Evolutionary conservation across 352 stramenopile species (phyloP), one percentile per base, ranked within the genome.

Genomic region (Pythium guiyangense): DNA sequence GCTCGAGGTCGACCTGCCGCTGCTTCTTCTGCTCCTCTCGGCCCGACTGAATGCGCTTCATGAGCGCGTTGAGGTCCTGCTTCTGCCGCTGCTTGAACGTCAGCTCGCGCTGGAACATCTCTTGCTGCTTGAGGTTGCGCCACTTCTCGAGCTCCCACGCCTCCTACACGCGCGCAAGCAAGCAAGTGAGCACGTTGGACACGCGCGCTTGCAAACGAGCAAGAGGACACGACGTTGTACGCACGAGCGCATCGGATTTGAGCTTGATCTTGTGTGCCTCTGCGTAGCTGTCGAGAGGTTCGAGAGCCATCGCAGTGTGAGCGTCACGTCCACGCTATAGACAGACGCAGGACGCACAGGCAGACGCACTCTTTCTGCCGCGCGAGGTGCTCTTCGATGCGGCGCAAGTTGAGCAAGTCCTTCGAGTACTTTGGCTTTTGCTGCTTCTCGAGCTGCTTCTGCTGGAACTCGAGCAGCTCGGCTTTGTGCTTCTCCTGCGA

Each of bases 191-290:
- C 39, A n/a, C 10, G 18, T 20, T 9, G 6, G 18, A 22, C 15
- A 20, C 39, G 9, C 12, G 14, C 20, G 4, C 12, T 15, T 44
- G 4, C 11, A 53, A 49, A 12, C 43, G 58, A 48, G 22, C 18
- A 37, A 37, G 31, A 37, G 31, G 31, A 12, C 6, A 2, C 31
- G 6, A 12, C 12, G 31, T 37, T 12, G 31, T 1, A 12, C 62
- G 46, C 20, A 70, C 63, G 49, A 98, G 67, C 5, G 85, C 85
- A 64, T 98, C 94, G 39, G 92, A 92, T 59, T 98, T 98, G 34
- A 97, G 73, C 72, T 98, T 98, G 67, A 98, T 97, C 77, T 98
- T 97, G 70, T 98, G 94, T 6, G 94, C 95, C 61, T 98, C 94
- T 12, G 81, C 79, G 60, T 98, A 98, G 64, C 83, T 87, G 57